Base-by-base conservation (phyloP, 129 eudicot genomes). In the Rutidosis leptorrhynchoides region DNA sequence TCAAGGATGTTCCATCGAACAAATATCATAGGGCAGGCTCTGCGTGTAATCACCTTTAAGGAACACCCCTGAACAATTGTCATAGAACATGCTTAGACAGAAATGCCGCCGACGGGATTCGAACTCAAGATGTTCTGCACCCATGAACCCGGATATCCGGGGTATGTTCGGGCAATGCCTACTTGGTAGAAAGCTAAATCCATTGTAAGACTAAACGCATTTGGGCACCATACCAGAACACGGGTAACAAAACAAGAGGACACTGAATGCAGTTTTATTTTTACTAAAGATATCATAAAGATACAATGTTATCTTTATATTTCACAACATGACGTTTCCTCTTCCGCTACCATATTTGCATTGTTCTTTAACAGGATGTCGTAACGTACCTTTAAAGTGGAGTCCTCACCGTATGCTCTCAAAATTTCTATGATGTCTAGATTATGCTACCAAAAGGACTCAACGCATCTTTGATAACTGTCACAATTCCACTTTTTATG, bases 401-500 rank as follows among this genome's bases (percentile, higher is more conserved):
- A 70, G 28, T 45, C 46, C 30, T 58, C 59, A 43, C 16, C 7
- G 30, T 58, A 25, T 27, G 58, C 74, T 26, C n/a, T n/a, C n/a
- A n/a, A n/a, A n/a, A n/a, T n/a, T n/a, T n/a, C n/a, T n/a, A 17
- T n/a, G 49, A 16, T 76, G 29, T 68, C 74, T 85, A 92, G 63
- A 92, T 92, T 40, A 92, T 80, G 12, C 85, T 85, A 43, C 96
- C 96, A 15, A 85, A 74, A 29, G 98, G 98, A 79, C 85, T 81
- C 74, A 92, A 58, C 4, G 96, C 98, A 60, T 92, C 98, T 81
- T 92, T 92, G 67, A 92, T 92, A 11, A 92, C 76, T 1, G 98
- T 92, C 33, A 92, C 96, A 12, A 88, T 92, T 33, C 98, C 98
- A 28, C 98, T 91, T 78, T 91, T 91, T 71, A 91, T 91, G 76